Percentiles rank a stretch among this genome's conserved stretches.
These are phyloP conservation scores for Polysphondylium violaceum DNA, from an alignment of 78 protist species.

Conservation along the genomic window DNA sequence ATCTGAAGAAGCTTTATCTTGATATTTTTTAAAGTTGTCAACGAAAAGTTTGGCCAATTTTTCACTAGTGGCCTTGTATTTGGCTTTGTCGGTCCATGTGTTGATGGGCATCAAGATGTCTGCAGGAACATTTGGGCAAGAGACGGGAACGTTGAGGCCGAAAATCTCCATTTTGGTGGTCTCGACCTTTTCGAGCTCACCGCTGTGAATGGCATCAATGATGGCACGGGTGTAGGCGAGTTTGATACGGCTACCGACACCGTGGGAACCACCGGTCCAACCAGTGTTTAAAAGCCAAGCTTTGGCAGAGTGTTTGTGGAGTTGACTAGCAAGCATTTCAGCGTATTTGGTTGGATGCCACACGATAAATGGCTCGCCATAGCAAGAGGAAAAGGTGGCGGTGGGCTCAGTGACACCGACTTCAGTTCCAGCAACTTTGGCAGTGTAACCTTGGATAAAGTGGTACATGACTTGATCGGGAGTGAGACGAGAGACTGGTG, in stretches of 20 bases:
- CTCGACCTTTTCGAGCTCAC: constrained; percentile 81
- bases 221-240: constrained; percentile 93
- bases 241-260: constrained; percentile 90
- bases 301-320: constrained; percentile 82
- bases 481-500: constrained; percentile 94
- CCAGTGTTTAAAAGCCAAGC: constrained; percentile 97
- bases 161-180: constrained; percentile 76
- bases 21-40: constrained; percentile 87
- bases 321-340: constrained; percentile 90
- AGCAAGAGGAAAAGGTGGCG: constrained; percentile 98
- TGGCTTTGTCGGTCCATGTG: constrained; percentile 92
- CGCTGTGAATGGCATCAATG: constrained; percentile 95
- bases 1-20: constrained; percentile 78
- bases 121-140: constrained; percentile 84
- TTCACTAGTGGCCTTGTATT: constrained; percentile 44
- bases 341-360: constrained; percentile 97
- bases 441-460: constrained; percentile 98
- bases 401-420: constrained; percentile 95
- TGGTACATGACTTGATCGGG: constrained; percentile 96
- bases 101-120: constrained; percentile 89
- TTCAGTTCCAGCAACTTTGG: constrained; percentile 97
- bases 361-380: constrained; percentile 96
- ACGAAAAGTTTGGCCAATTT: constrained; percentile 89
- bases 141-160: constrained; percentile 88
- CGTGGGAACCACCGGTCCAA: constrained; percentile 93